Evolutionary conservation across 2,329 filamentous ascomycete genomes (phyloP).

Genomic region (Nemania sp.): DNA sequence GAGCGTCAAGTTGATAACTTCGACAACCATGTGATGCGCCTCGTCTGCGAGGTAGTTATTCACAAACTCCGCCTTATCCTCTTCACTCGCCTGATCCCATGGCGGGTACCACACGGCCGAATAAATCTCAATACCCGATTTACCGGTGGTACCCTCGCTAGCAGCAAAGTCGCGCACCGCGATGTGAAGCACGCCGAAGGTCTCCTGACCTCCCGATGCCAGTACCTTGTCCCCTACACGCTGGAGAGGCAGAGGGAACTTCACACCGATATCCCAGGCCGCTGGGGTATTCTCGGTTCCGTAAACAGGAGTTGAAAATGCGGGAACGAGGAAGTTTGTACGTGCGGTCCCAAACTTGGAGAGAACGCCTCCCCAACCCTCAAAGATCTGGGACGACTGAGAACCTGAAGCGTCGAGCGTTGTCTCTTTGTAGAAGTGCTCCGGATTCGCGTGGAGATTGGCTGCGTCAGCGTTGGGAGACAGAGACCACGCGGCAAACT

Average conservation of each 20-base stretch:
- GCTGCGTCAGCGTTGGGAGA: conserved; percentile 23
- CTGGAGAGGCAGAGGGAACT: conserved; percentile 19
- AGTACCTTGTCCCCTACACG: conserved; percentile 25
- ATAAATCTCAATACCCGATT: conserved; percentile 27
- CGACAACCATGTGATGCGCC: conserved; percentile 31
- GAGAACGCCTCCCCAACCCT: conserved; percentile 29
- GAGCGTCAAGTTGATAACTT: conserved; percentile 30
- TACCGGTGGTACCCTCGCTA: conserved; percentile 13
- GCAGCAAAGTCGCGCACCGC: conserved; percentile 27
- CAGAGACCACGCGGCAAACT: conserved; percentile 27
- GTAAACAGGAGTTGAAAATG: conserved; percentile 21
- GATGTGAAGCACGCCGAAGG: conserved; percentile 29
- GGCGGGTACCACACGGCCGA: conserved; percentile 30
- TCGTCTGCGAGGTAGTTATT: conserved; percentile 25
- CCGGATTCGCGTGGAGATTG: conserved; percentile 25
- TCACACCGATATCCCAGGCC: conserved; percentile 16
- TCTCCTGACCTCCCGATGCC: conserved; percentile 8
- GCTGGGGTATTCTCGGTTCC: conserved; percentile 23
- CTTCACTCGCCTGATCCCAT: conserved; percentile 19
- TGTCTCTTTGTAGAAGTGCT: conserved; percentile 29
- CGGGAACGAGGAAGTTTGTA: conserved; percentile 28
- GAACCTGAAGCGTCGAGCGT: conserved; percentile 1
- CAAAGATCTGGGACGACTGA: conserved; percentile 23
- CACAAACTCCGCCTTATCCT: conserved; percentile 15
- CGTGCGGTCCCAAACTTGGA: conserved; percentile 24